These are phyloP conservation scores for Pythium folliculosum DNA, from an alignment of 352 stramenopile genomes.

Conservation along the genomic window DNA sequence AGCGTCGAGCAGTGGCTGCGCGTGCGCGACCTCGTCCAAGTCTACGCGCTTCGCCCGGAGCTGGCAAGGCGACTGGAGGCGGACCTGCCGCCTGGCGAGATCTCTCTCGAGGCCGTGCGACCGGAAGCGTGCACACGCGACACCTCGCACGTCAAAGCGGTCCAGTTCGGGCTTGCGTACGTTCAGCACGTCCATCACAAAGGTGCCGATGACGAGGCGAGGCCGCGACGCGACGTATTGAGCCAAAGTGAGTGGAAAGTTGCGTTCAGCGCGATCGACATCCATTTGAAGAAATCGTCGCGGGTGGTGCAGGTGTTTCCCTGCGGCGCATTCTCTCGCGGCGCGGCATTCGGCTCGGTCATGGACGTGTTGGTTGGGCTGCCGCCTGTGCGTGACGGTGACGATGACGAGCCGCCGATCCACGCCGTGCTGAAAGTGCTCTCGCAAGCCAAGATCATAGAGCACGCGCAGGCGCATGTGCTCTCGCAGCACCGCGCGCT, in stretches of 20 bases:
- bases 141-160: background rate
- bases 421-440: constrained; percentile 28
- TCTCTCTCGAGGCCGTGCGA: background rate
- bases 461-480: constrained; percentile 26
- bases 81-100: background rate
- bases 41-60: constrained; percentile 55
- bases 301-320: constrained; percentile 58
- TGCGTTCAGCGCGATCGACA: constrained; percentile 59
- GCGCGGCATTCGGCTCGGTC: constrained; percentile 67
- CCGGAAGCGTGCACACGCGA: background rate
- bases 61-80: constrained; percentile 37
- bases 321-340: constrained; percentile 71
- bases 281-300: constrained; percentile 63
- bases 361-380: constrained; percentile 67
- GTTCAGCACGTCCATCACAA: constrained; percentile 11
- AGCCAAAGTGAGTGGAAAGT: constrained; percentile 65
- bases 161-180: constrained; percentile 23
- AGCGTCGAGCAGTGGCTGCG: constrained; percentile 38
- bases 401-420: background rate
- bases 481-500: constrained; percentile 45
- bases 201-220: background rate
- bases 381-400: constrained; percentile 3
- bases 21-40: constrained; percentile 40
- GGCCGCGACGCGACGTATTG: constrained; percentile 40
- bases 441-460: constrained; percentile 39